These are phyloP conservation scores for Excoecaria agallocha DNA, from an alignment of 345 rosid genomes.

Conservation along the genomic window DNA sequence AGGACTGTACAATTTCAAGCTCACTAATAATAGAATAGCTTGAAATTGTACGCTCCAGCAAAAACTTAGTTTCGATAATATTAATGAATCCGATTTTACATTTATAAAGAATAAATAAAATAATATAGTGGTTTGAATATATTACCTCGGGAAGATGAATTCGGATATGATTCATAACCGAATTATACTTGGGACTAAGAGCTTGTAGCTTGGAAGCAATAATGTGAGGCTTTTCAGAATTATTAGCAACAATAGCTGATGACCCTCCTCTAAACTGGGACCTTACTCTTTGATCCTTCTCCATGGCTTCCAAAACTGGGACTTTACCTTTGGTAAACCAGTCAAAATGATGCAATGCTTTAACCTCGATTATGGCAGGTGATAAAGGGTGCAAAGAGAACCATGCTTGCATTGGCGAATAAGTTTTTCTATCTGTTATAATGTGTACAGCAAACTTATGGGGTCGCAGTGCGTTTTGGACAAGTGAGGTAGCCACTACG, in stretches of 20 bases:
- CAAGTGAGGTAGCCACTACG: slow-evolving; percentile 77
- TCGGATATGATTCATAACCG: slow-evolving; percentile 90
- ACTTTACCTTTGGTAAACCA: slow-evolving; percentile 95
- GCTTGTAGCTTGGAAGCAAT: slow-evolving; percentile 93
- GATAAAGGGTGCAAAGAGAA: slow-evolving; percentile 77
- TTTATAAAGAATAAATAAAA: not conserved
- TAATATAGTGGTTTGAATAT: not conserved
- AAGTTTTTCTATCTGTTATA: slow-evolving; percentile 88
- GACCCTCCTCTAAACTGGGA: slow-evolving; percentile 92
- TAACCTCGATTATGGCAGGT: slow-evolving; percentile 88
- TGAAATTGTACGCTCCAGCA: no score
- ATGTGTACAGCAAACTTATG: slow-evolving; percentile 73
- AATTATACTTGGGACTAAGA: slow-evolving; percentile 90
- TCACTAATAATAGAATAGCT: no score
- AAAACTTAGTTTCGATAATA: no score
- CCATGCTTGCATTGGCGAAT: slow-evolving; percentile 99
- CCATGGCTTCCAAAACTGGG: slow-evolving; percentile 97
- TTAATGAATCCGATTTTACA: no score
- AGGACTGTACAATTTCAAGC: no score
- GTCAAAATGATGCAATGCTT: slow-evolving; percentile 95
- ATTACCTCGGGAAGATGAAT: slow-evolving; percentile 91
- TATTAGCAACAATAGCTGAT: slow-evolving; percentile 69
- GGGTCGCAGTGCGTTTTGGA: slow-evolving; percentile 60
- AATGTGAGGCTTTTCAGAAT: slow-evolving; percentile 64
- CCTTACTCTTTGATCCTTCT: slow-evolving; percentile 83